Percentiles rank a stretch among this genome's conserved stretches.
phyloP scores from a whole-genome alignment of 495 filamentous ascomycete genomes.

The Penicillium coffeae region DNA sequence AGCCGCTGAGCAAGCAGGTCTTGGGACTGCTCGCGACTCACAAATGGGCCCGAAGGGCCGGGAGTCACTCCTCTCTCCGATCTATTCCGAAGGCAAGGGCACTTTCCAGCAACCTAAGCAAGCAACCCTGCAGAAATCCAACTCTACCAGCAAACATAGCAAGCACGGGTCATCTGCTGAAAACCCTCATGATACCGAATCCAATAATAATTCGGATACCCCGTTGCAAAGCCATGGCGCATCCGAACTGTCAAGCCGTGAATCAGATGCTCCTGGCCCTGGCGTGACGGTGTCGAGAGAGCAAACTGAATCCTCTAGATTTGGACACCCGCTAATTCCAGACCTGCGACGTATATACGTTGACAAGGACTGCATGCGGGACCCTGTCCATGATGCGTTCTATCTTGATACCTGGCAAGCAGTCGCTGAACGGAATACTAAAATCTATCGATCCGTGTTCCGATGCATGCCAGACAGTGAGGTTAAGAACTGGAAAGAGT shows the following conservation, averaged over 20 bases:
- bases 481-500: constrained; percentile 89
- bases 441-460: constrained; percentile 88
- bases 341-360: constrained; percentile 65
- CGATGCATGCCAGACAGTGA: constrained; percentile 95
- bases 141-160: constrained; percentile 26
- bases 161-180: constrained; percentile 49
- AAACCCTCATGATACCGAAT: constrained; percentile 29
- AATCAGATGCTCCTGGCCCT: constrained; percentile 76
- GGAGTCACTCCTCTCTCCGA: constrained; percentile 62
- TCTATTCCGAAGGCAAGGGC: constrained; percentile 58
- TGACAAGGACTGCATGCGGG: constrained; percentile 68
- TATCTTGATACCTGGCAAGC: constrained; percentile 82
- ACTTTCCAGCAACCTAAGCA: constrained; percentile 47
- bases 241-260: constrained; percentile 52
- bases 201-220: constrained; percentile 13
- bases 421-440: constrained; percentile 92
- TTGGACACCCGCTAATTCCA: constrained; percentile 54
- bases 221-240: constrained; percentile 9
- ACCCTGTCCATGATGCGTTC: constrained; percentile 80
- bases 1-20: constrained; percentile 49
- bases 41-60: constrained; percentile 51
- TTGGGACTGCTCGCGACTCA: constrained; percentile 63
- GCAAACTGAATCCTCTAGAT: constrained; percentile 38
- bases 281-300: constrained; percentile 35
- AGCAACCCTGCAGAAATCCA: constrained; percentile 20